These are phyloP conservation scores for Suhomyces bolitotheri DNA, from an alignment of 1,139 yeast genomes.

Conservation along the genomic window DNA sequence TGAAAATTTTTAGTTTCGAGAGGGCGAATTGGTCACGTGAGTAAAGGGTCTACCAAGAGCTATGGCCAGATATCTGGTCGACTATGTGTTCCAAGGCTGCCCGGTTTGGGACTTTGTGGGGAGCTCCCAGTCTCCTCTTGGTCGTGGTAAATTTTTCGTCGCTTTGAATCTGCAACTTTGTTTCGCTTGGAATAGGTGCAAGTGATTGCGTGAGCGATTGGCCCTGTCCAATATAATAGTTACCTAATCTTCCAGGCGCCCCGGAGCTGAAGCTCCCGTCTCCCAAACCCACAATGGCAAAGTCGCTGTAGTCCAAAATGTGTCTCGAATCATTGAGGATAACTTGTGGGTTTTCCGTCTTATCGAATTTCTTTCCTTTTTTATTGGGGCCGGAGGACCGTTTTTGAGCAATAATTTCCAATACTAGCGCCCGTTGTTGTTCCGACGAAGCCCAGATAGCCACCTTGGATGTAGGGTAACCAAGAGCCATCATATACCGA, in stretches of 20 bases:
- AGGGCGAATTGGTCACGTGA: constrained; percentile 9
- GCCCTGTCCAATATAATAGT: constrained; percentile 15
- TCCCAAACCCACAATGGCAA: constrained; percentile 14
- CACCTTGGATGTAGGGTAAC: constrained; percentile 42
- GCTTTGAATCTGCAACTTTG: constrained; percentile 11
- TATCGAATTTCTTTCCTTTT: constrained; percentile 9
- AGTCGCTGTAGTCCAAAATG: constrained; percentile 14
- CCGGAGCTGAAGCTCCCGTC: constrained; percentile 4
- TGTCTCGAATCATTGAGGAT: constrained; percentile 9
- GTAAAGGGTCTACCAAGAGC: too few species aligned
- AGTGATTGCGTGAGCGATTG: constrained; percentile 3
- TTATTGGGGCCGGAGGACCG: background rate
- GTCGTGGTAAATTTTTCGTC: constrained; percentile 12
- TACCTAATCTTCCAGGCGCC: constrained; percentile 15
- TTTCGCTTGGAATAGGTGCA: constrained; percentile 8
- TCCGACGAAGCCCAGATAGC: constrained; percentile 43
- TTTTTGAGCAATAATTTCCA: constrained; percentile 21
- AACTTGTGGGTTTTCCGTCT: constrained; percentile 11
- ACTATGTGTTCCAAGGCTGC: constrained; percentile 1
- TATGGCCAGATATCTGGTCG: too few species aligned
- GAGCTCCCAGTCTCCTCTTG: constrained; percentile 3
- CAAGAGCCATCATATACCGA: constrained; percentile 48
- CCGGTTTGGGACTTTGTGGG: constrained; percentile 4
- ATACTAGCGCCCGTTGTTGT: constrained; percentile 34
- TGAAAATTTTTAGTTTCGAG: constrained; percentile 9